Evolutionary conservation across 768 basidiomycete species (phyloP).

Genomic region (Hortiboletus campestris): DNA sequence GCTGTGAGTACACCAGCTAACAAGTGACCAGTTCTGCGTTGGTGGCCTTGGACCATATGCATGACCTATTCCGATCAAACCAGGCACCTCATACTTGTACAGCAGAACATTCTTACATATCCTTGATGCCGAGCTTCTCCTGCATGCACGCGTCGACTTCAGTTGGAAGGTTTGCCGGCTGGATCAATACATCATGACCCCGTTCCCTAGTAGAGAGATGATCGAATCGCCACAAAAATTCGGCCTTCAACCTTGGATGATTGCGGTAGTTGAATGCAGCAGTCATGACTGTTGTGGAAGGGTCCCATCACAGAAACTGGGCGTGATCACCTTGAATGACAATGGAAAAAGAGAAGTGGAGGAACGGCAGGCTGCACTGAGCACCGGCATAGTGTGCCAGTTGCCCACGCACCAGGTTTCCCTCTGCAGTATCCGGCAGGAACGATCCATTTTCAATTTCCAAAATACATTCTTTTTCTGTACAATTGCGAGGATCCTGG

Average conservation of each 20-base stretch:
- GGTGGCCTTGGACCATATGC: neutral
- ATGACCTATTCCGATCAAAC: neutral
- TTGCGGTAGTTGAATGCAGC: neutral
- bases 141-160: neutral
- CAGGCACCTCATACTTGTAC: neutral
- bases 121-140: neutral
- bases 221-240: neutral
- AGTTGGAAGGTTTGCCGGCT: neutral
- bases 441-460: neutral
- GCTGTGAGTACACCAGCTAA: no score
- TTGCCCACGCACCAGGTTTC: constrained; percentile 12
- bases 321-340: constrained; percentile 25
- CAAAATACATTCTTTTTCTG: neutral
- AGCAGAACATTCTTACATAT: neutral
- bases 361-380: constrained; percentile 26
- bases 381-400: constrained; percentile 26
- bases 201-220: neutral
- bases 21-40: no score
- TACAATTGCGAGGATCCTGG: neutral
- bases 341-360: constrained; percentile 31
- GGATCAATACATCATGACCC: neutral
- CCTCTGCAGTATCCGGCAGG: neutral
- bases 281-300: neutral
- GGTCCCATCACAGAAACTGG: constrained; percentile 37
- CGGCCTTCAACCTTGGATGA: neutral